Base-by-base conservation (phyloP, 345 rosid genomes). In the Rubroshorea leprosula region DNA sequence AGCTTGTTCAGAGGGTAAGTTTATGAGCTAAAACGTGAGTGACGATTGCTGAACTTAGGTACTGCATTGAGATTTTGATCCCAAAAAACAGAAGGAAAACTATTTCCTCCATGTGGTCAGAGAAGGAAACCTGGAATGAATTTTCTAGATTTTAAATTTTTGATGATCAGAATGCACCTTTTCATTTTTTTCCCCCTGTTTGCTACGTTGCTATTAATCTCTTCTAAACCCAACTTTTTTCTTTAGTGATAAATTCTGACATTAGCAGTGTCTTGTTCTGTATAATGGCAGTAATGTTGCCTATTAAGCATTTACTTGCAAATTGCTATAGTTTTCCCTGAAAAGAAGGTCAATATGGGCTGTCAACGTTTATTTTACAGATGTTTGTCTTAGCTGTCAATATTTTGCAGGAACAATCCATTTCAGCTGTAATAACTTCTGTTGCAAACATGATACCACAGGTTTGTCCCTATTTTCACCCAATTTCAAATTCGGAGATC, bases 381-480 rank as follows among this genome's bases (percentile, higher is more conserved):
- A 50, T 49, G 39, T 61, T 51, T 39, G 44, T 63, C 62, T 63
- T 21, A 62, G 21, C 23, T 8, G 15, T 61, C 6, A 38, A 57
- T 31, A 35, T 38, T 58, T 58, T 59, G 29, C 87, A 91, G 96
- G 98, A 88, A 68, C 90, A 84, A 69, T 91, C 98, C 39, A 77
- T 91, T 70, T 91, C 98, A 57, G 79, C 87, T 61, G 92, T 88
- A 57, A 81, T 86, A 64, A 81, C 90, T 66, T 86, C 86, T 46
- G 92, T 86, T 60, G 91, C 96, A 53, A 91, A 81, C 70, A 79
- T 88, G 85, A 68, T 91, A 54, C 96, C 96, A 23, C 96, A 86
- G 98, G 98, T 91, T 68, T 53, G 57, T 64, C 55, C 58, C 55
- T 23, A 31, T 39, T 49, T 54, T 41, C 51, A 23, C 58, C 49